Conservation (phyloP, 2,329 filamentous ascomycete species). For the Fusarium sp. region DNA sequence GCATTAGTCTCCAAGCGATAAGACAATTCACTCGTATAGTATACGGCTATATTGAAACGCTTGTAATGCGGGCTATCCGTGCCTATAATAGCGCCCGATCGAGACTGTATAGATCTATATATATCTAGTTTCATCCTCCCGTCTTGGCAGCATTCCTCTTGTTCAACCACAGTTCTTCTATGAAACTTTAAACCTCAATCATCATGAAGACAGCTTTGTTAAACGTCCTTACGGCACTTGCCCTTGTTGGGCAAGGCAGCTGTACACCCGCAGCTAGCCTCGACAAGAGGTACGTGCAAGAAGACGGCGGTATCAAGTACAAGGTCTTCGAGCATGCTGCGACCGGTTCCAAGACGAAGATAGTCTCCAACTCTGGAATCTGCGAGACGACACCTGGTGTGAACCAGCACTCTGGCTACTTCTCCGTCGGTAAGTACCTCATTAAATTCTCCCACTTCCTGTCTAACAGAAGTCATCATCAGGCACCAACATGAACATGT, state of each 20-base stretch:
- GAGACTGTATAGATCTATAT: neutral
- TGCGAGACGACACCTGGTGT: slow-evolving; percentile 64
- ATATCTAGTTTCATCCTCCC: neutral
- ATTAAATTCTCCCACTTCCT: neutral
- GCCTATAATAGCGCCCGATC: neutral
- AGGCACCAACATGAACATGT: slow-evolving; percentile 32
- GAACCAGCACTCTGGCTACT: slow-evolving; percentile 72
- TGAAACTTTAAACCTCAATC: too few species aligned
- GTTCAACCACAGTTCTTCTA: neutral
- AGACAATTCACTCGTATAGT: neutral
- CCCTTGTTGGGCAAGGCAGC: neutral
- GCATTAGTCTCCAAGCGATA: neutral
- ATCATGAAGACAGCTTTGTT: neutral
- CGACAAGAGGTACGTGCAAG: neutral
- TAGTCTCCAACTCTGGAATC: slow-evolving; percentile 50
- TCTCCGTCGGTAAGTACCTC: slow-evolving; percentile 59
- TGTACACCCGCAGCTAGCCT: neutral
- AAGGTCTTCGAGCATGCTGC: slow-evolving; percentile 26
- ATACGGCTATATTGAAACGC: neutral
- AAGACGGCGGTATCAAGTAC: slow-evolving; percentile 1
- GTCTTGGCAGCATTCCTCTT: rapidly evolving
- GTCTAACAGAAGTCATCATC: too few species aligned
- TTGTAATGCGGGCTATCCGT: neutral
- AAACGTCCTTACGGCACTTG: neutral
- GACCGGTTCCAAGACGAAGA: slow-evolving; percentile 22